Base-by-base conservation (phyloP, 192 early-diverging fungal genomes). In the Podila clonocystis region DNA sequence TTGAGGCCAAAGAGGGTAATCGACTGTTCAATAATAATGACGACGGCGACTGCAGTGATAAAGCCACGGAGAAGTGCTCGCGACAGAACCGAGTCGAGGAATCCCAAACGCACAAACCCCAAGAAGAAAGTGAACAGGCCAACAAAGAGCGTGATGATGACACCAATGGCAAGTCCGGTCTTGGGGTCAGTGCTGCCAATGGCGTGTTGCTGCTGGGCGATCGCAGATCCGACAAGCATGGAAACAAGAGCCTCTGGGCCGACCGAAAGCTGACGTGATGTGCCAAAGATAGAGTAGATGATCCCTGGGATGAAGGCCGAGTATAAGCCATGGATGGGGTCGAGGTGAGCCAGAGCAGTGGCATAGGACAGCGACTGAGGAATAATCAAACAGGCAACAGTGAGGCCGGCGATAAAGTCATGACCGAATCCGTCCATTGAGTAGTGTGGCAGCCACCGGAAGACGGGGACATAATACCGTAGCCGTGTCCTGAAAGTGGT, bases 31-130 rank as follows among this genome's bases (percentile, higher is more conserved):
- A 98, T 91, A 63, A 97, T 91, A 22, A 99, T 90, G 0, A 98
- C 97, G 31, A 95, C 80, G 7, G 96, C 98, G 0, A 97, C 95
- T 31, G 96, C 98, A 28, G 95, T 92, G 57, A 99, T 95, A 73
- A 99, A 99, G 19, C 98, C 98, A 11, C 97, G 89, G 58, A 99
- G 75, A n/a, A 98, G 82, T 7, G 97, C 94, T 63, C 96, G 92
- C 12, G 94, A 96, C 68, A 99, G 90, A 45, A 99, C 91, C 26
- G 96, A 97, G 82, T 99, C 98, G 50, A 99, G 77, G 75, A 99
- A 99, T n/a, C 98, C 98, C 19, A 99, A 88, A 36, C 98, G 91
- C 80, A 99, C 94, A 84, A 99, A 93, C 11, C 98, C 98, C 70
- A 99, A 84, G 28, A 93, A 82, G 82, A 97, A 97, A 5, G 97